Conservation (phyloP, 345 rosid genomes). For the Gossypium stocksii region DNA sequence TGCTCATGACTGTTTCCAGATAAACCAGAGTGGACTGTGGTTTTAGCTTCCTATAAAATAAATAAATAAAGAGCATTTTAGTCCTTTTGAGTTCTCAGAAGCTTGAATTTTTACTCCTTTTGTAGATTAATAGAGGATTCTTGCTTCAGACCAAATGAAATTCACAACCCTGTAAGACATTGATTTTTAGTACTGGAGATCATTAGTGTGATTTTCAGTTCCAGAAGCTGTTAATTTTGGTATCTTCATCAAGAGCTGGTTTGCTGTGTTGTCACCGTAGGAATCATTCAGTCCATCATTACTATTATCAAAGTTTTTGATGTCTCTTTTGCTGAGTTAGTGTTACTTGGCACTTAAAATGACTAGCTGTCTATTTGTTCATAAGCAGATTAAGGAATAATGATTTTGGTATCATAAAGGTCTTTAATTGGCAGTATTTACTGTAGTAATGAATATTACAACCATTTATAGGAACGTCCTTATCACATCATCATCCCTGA, state of each 20-base stretch:
- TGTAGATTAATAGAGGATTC: background rate
- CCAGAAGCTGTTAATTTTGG: background rate
- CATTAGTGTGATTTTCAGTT: background rate
- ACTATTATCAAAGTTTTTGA: background rate
- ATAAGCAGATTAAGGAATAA: background rate
- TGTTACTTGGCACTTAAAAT: background rate
- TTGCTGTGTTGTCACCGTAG: background rate
- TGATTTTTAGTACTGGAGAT: background rate
- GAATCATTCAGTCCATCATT: background rate
- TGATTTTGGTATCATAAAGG: background rate
- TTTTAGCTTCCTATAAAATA: constrained; percentile 1
- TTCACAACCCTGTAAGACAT: background rate
- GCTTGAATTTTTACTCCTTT: background rate
- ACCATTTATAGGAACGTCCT: background rate
- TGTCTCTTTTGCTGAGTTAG: background rate
- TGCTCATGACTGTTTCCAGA: background rate
- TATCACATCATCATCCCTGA: background rate
- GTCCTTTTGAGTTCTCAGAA: background rate
- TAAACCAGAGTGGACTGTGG: background rate
- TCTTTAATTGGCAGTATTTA: background rate
- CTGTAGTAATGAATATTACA: background rate
- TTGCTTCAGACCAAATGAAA: constrained; percentile 2
- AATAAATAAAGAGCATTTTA: background rate
- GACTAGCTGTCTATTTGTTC: background rate
- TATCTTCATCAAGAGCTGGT: background rate